Evolutionary conservation across 1,284 basidiomycete species (phyloP).

Genomic region (Leccinum fallax): DNA sequence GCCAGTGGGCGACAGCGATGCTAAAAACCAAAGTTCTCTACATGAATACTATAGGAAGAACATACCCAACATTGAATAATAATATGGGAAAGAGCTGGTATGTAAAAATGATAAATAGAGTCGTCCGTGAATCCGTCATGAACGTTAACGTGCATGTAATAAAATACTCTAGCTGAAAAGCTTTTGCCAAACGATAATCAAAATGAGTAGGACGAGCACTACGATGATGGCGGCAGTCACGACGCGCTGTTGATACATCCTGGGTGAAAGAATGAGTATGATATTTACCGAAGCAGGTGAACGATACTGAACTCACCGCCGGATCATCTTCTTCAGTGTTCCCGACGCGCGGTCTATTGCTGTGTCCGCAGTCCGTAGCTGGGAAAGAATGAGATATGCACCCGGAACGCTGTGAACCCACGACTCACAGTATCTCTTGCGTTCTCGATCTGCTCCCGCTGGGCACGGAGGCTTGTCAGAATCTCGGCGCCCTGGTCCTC

Average conservation of each 20-base stretch:
- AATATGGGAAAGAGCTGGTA: slow-evolving; percentile 17
- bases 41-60: slow-evolving; percentile 7
- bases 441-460: slow-evolving; percentile 96
- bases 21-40: background rate
- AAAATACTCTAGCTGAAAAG: slow-evolving; percentile 41
- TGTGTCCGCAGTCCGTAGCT: slow-evolving; percentile 72
- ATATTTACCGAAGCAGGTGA: slow-evolving; percentile 5
- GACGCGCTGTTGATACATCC: slow-evolving; percentile 82
- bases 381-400: slow-evolving; percentile 12
- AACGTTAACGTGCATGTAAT: slow-evolving; percentile 12
- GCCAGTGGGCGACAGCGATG: background rate
- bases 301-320: slow-evolving; percentile 51
- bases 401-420: background rate
- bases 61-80: background rate
- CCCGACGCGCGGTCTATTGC: slow-evolving; percentile 74
- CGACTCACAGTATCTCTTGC: slow-evolving; percentile 81
- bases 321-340: slow-evolving; percentile 77
- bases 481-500: slow-evolving; percentile 96
- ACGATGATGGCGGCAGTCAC: slow-evolving; percentile 70
- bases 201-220: slow-evolving; percentile 70
- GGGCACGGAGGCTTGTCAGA: slow-evolving; percentile 79
- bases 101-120: slow-evolving; percentile 34
- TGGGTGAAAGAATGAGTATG: slow-evolving; percentile 39
- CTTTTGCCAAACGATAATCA: slow-evolving; percentile 74
- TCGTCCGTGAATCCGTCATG: slow-evolving; percentile 19